Base-by-base conservation (phyloP, 129 eudicot genomes). In the Pseudognaphalium luteoalbum region DNA sequence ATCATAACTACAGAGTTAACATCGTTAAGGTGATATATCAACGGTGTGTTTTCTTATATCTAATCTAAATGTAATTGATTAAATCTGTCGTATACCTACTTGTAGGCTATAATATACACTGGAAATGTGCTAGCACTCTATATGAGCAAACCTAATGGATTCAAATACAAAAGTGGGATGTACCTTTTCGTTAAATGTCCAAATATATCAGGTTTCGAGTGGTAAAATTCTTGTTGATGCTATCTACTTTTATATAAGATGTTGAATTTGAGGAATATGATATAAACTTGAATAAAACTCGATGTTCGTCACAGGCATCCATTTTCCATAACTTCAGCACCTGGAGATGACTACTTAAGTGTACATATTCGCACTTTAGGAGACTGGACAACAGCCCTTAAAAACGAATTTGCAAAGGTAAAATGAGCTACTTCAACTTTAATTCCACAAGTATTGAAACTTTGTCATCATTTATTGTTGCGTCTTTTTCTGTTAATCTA, bases 161-260 rank as follows among this genome's bases (percentile, higher is more conserved):
- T 95, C 85, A 91, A 78, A 66, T 95, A 95, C 88, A 91, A 88
- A 85, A 95, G 99, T 67, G 99, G 99, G 66, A 95, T 95, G 99
- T 95, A 95, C 85, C 83, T 95, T 5, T 95, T 95, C 20, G 97
- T 95, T 78, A 89, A 89, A 80, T 95, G 99, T 70, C 99, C 96
- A 56, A 91, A 86, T 83, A 80, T 95, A 78, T 91, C 99, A 32
- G 75, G 64, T 42, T 86, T 81, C 51, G 97, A 95, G 74, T 95
- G 99, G 99, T 95, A 85, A 66, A 29, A n/a, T 7, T 41, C 61
- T 58, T 5, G 4, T 12, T 1, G 51, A 42, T 77, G 12, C 32
- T 6, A 50, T 59, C 25, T 29, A 39, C 19, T 10, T 21, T 33
- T 16, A 22, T 66, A 51, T 52, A 65, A 21, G 44, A 42, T 17